phyloP scores from a whole-genome alignment of 179 eudicot species.

The Vitellaria paradoxa region DNA sequence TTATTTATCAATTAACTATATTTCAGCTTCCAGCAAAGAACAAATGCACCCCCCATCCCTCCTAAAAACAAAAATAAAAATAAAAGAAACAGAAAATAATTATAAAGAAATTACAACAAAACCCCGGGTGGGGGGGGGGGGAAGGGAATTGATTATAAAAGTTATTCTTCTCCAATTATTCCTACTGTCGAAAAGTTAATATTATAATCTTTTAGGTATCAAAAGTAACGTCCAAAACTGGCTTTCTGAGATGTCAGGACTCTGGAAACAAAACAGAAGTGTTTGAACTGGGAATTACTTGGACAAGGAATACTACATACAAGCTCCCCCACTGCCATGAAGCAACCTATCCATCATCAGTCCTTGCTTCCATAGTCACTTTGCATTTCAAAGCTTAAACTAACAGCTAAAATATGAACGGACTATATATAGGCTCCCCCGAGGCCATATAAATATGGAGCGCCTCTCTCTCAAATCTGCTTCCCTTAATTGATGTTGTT shows the following conservation, averaged over 20 bases:
- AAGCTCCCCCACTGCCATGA: not conserved
- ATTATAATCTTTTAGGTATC: not conserved
- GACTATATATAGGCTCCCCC: not conserved
- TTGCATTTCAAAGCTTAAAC: not conserved
- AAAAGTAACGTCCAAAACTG: not conserved
- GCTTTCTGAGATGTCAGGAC: not conserved
- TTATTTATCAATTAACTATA: not conserved
- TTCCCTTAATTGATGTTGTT: too few species aligned
- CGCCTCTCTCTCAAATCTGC: too few species aligned
- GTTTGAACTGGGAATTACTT: too few species aligned
- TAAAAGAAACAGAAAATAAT: too few species aligned
- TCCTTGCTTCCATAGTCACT: not conserved
- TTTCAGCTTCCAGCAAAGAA: not conserved
- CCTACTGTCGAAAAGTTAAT: not conserved
- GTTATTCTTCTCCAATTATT: not conserved
- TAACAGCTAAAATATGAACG: not conserved
- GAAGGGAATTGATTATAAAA: not conserved
- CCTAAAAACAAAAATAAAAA: not conserved
- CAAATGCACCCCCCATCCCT: not conserved
- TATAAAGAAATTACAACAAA: too few species aligned
- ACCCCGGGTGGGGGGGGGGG: too few species aligned
- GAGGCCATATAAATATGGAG: too few species aligned
- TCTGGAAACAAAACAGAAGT: not conserved
- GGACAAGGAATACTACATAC: not conserved
- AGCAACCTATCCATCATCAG: not conserved